Evolutionary conservation across 176 grass and related monocot species (phyloP).

Genomic region (Cenchrus purpureus): DNA sequence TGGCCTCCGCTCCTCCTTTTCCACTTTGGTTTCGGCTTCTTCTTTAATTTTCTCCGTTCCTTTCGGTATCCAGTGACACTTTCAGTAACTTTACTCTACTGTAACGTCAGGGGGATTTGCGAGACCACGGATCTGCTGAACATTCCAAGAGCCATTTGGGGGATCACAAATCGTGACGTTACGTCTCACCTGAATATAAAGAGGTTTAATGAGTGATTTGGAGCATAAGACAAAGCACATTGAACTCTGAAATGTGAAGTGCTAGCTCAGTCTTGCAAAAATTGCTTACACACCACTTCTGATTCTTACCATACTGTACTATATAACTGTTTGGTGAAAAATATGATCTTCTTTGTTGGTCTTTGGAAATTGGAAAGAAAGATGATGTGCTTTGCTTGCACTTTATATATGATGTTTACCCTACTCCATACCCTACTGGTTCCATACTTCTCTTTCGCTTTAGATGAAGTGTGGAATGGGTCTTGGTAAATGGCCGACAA

Average conservation of each 20-base stretch:
- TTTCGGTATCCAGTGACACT: constrained; percentile 33
- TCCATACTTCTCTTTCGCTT: constrained; percentile 11
- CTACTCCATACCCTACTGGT: neutral
- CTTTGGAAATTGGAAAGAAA: constrained; percentile 6
- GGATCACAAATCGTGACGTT: constrained; percentile 19
- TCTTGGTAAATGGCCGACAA: constrained; percentile 42
- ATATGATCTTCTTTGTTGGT: neutral
- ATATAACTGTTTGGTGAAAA: neutral
- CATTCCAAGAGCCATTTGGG: neutral
- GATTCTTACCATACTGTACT: neutral
- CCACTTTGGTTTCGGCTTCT: constrained; percentile 20
- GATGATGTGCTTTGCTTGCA: constrained; percentile 5
- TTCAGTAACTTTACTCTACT: constrained; percentile 59
- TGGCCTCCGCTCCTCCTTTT: neutral
- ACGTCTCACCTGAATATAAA: constrained; percentile 50
- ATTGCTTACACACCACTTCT: constrained; percentile 36
- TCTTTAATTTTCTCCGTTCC: neutral
- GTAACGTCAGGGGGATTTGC: constrained; percentile 28
- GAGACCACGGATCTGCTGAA: neutral
- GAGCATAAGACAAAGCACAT: neutral
- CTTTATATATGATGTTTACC: neutral
- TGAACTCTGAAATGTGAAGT: constrained; percentile 11
- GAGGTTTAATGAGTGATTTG: constrained; percentile 10
- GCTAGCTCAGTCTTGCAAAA: constrained; percentile 35
- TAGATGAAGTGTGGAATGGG: neutral